Percentiles rank a stretch among this genome's conserved stretches.
Evolutionary conservation across 1,284 basidiomycete genomes (phyloP).

Genomic region (Fomitopsis schrenkii): DNA sequence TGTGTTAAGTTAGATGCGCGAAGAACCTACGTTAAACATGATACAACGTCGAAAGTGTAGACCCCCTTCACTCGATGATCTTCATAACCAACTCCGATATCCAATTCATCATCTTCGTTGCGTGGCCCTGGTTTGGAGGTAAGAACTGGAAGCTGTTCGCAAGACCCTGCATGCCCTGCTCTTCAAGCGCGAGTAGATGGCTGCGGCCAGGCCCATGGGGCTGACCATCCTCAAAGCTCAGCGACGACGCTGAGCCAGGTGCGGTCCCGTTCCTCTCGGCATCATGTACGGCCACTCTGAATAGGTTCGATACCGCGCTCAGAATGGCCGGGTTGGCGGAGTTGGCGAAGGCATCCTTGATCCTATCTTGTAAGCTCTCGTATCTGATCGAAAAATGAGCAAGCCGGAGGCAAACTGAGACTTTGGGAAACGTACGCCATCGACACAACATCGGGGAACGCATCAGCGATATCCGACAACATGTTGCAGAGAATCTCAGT

Average conservation of each 20-base stretch:
- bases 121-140: slow-evolving; percentile 49
- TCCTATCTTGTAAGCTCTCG: slow-evolving; percentile 73
- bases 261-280: slow-evolving; percentile 46
- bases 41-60: neutral
- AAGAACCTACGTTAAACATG: neutral
- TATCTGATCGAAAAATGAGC: slow-evolving; percentile 45
- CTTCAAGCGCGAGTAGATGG: slow-evolving; percentile 58
- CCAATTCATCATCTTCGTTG: slow-evolving; percentile 67
- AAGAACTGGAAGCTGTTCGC: slow-evolving; percentile 67
- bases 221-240: slow-evolving; percentile 56
- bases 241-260: slow-evolving; percentile 58
- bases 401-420: neutral
- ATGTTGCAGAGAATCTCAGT: slow-evolving; percentile 77
- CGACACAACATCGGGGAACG: slow-evolving; percentile 72
- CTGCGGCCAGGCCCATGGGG: slow-evolving; percentile 36
- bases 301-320: slow-evolving; percentile 68
- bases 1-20: slow-evolving; percentile 8
- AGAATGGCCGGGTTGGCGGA: slow-evolving; percentile 74
- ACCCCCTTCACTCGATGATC: slow-evolving; percentile 39
- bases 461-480: slow-evolving; percentile 68
- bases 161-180: slow-evolving; percentile 67
- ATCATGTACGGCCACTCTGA: slow-evolving; percentile 64
- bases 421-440: slow-evolving; percentile 54
- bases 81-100: slow-evolving; percentile 61
- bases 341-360: slow-evolving; percentile 73